These are phyloP conservation scores for Podila epicladia DNA, from an alignment of 192 early-diverging fungal species.

Conservation along the genomic window DNA sequence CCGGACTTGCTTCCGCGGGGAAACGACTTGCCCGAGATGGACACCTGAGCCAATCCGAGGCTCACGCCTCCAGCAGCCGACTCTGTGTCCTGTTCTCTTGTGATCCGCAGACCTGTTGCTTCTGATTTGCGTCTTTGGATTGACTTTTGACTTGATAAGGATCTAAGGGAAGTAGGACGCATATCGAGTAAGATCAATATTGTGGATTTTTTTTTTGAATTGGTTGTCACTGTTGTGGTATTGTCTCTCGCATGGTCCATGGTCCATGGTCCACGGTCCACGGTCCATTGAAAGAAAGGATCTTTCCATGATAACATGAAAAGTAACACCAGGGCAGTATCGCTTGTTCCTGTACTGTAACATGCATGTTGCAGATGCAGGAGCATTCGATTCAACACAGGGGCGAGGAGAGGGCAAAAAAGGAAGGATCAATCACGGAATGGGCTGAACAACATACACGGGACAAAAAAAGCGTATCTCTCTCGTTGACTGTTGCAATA, in stretches of 20 bases:
- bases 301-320: background rate
- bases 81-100: slow-evolving; percentile 21
- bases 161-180: background rate
- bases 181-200: background rate
- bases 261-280: background rate
- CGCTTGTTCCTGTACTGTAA: background rate
- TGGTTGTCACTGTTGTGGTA: no score
- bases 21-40: slow-evolving; percentile 15
- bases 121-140: slow-evolving; percentile 48
- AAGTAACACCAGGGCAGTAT: background rate
- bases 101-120: slow-evolving; percentile 32
- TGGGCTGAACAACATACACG: background rate
- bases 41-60: slow-evolving; percentile 7
- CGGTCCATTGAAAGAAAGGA: background rate
- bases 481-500: background rate
- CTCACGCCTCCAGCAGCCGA: background rate
- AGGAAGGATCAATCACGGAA: background rate
- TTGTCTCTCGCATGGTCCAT: background rate
- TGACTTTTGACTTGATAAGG: slow-evolving; percentile 11
- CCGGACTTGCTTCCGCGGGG: slow-evolving; percentile 17
- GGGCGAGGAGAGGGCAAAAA: background rate
- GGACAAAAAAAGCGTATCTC: background rate
- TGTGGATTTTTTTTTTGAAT: background rate
- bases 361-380: background rate
- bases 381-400: background rate